Base-by-base conservation (phyloP, 768 basidiomycete genomes). In the Boletus sensibilis region DNA sequence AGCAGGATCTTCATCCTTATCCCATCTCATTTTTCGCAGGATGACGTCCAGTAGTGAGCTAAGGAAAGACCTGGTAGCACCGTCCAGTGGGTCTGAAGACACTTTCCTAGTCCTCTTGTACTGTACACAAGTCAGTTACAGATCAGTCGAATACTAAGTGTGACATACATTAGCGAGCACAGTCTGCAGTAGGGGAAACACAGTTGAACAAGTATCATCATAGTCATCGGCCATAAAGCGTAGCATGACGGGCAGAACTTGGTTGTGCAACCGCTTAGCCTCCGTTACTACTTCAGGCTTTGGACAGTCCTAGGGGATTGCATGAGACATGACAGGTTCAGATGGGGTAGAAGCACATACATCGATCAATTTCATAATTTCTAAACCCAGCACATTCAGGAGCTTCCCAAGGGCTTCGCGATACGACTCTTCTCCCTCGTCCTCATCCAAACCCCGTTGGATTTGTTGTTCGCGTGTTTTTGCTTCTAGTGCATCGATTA, bases 1-100 rank as follows among this genome's bases (percentile, higher is more conserved):
- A 25, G 86, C 84, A 44, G 82, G 86, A 68, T 87, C 88, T 21
- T 86, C 86, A 54, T 83, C 87, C 72, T 79, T 85, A 46, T 88
- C 88, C 92, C 94, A 99, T 67, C 90, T 92, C 82, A 98, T 81
- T 74, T 98, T 97, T 51, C 82, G 78, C 42, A 98, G 74, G 25
- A 92, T 81, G 43, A 94, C 88, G 62, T 87, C 78, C 4, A 98
- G 78, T 5, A 97, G 75, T 2, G 87, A 86, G 3, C 77, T 76
- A 27, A 99, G 79, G 78, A 98, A 98, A 7, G 85, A 76, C 21
- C 86, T 82, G 69, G 86, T 86, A 37, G 80, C 72, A 21, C 85
- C 81, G 43, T 91, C 86, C 18, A 88, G 72, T 43, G 84, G 82
- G 13, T 77, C 82, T 2, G 82, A 72, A 11, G 87, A 82, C 12